Evolutionary conservation across 1,139 yeast genomes (phyloP), one percentile per base, ranked within the genome.

Genomic region (Hyphopichia pseudoburtonii): DNA sequence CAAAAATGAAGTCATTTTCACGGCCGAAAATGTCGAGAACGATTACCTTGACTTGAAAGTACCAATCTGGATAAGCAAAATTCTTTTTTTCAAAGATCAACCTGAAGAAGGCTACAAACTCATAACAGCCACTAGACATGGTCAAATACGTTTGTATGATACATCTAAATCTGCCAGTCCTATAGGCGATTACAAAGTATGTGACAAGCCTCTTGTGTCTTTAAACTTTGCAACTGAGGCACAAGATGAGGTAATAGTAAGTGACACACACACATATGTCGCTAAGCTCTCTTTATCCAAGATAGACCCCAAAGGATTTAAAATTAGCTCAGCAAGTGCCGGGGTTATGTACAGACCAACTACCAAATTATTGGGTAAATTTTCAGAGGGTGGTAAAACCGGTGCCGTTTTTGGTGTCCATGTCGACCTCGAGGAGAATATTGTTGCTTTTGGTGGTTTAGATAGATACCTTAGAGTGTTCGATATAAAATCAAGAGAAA

Each of bases 381-480:
- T 51, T 46, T 52, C 64, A 5, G 67, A 59, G 41, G 76, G 76
- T 8, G 69, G 70, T 3, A 70, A 70, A 46, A 68, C 76, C 16
- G 77, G 77, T 44, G 76, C 76, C 14, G 60, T 69, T 3, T 62
- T 61, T 50, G 69, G 63, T 6, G 51, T 58, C 14, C 53, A 50
- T 32, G 49, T 56, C 9, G 47, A 42, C 9, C 45, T 44, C 12
- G 52, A 57, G 28, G 60, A 57, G 36, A 56, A 50, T n/a, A 48
- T 66, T 9, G 52, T 69, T 24, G 72, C 64, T 11, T 72, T 88
- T 18, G 96, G 95, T 30, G 96, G 96, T 0, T 71, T 89, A 27
- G 97, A 90, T 56, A 73, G 96, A 52, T 90, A 88, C 56, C 70
- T 88, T 30, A 73, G 97, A 40, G 86, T 86, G 3, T 90, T 77